Evolutionary conservation across 495 filamentous ascomycete species (phyloP).

Genomic region (Neurospora sp.): DNA sequence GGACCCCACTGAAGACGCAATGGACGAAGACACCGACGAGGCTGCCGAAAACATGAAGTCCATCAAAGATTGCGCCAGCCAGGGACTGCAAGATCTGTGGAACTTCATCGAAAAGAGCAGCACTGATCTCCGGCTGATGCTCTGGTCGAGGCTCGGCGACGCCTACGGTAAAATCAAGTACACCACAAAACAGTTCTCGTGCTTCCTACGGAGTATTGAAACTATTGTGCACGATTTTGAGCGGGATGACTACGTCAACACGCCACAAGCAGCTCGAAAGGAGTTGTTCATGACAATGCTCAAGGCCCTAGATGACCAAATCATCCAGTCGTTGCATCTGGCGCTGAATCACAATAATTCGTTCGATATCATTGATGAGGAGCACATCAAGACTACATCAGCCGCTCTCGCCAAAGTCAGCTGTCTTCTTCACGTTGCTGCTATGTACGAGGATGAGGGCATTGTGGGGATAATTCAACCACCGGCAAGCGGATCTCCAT

Average conservation of each 20-base stretch:
- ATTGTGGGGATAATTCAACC: conserved; percentile 54
- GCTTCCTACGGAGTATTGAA: conserved; percentile 73
- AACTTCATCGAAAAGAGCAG: conserved; percentile 73
- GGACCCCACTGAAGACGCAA: neutral
- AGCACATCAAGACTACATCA: conserved; percentile 60
- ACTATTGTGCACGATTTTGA: conserved; percentile 66
- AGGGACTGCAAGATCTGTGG: conserved; percentile 59
- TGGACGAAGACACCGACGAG: conserved; percentile 2
- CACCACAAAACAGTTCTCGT: conserved; percentile 74
- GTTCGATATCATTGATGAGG: conserved; percentile 75
- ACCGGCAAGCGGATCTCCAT: conserved; percentile 20
- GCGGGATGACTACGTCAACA: conserved; percentile 48
- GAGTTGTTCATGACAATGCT: conserved; percentile 62
- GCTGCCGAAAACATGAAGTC: conserved; percentile 13
- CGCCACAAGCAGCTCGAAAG: conserved; percentile 50
- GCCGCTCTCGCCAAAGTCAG: conserved; percentile 53
- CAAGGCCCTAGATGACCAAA: conserved; percentile 62
- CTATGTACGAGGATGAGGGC: conserved; percentile 72
- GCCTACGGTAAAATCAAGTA: conserved; percentile 80
- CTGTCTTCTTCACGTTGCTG: conserved; percentile 64
- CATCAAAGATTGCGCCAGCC: conserved; percentile 33
- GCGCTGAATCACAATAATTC: conserved; percentile 58
- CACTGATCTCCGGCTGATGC: conserved; percentile 67
- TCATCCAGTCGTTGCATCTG: conserved; percentile 53
- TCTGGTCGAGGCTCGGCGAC: conserved; percentile 80